Base-by-base conservation (phyloP, 1,139 yeast species). In the Kluyveromyces sp. region DNA sequence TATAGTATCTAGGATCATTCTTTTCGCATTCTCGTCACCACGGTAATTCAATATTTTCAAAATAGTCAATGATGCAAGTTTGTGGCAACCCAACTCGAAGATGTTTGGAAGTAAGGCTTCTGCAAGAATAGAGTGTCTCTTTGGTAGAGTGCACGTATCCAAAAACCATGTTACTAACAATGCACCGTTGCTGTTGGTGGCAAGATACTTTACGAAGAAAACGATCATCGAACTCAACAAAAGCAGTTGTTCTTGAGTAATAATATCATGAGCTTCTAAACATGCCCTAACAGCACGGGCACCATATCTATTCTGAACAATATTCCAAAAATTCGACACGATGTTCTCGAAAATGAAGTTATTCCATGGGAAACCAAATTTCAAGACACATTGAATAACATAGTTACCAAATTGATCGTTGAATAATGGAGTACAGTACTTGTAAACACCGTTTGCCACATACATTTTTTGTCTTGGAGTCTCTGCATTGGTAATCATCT, bases 401-500 rank as follows among this genome's bases (percentile, higher is more conserved):
- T 92, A 92, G 65, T 92, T 92, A 50, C 97, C 99, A 72, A 86
- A 92, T 65, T 92, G 97, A 63, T 92, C 99, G 61, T 89, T 82
- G 61, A 94, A 86, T 54, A 92, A 72, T 47, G 90, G 87, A 1
- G 85, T 88, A 38, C 95, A 78, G 61, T 84, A 89, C 3, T 96
- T 95, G 53, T 80, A 78, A 50, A 92, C 74, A 34, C 90, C 78
- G 15, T 77, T 73, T 6, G 83, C 82, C 46, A 92, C 85, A 46
- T 82, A 64, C 56, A 73, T 69, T 66, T 78, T 82, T 64, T 90
- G 96, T 52, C 88, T 80, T 34, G 77, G 77, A 1, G 83, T 71
- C 43, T 72, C 71, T 6, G 86, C 82, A 49, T 86, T 82, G 54
- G 82, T 85, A 57, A 94, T 89, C 63, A 92, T 83, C 66, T 92